phyloP scores from a whole-genome alignment of 495 filamentous ascomycete genomes.

The Ramalina intermedia region DNA sequence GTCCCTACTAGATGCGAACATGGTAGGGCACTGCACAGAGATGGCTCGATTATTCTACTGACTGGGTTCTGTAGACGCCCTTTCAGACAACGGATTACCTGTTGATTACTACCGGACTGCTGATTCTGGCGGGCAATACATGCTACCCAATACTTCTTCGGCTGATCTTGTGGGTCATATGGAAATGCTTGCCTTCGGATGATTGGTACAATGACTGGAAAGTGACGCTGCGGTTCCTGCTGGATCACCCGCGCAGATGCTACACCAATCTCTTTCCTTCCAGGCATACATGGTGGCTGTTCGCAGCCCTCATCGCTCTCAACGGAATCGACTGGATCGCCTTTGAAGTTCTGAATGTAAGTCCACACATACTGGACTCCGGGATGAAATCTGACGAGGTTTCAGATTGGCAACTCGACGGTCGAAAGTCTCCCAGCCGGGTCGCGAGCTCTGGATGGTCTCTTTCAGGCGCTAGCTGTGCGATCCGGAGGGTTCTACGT shows the following conservation, averaged over 20 bases:
- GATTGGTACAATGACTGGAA: conserved; percentile 32
- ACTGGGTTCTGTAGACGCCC: conserved; percentile 20
- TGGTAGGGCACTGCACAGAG: conserved; percentile 26
- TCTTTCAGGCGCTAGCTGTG: conserved; percentile 76
- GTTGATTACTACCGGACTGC: conserved; percentile 55
- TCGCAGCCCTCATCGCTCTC: conserved; percentile 54
- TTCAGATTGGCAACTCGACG: conserved; percentile 46
- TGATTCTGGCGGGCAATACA: conserved; percentile 81
- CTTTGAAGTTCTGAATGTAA: conserved; percentile 59
- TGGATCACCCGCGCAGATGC: conserved; percentile 52
- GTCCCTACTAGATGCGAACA: conserved; percentile 70
- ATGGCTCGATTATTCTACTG: not conserved
- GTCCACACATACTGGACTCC: not conserved
- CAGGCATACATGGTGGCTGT: conserved; percentile 66
- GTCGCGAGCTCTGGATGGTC: conserved; percentile 55
- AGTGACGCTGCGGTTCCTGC: conserved; percentile 63
- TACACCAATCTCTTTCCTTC: conserved; percentile 76
- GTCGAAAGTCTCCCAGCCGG: conserved; percentile 41
- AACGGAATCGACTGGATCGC: conserved; percentile 72
- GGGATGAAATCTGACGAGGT: not conserved
- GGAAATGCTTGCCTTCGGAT: conserved; percentile 29
- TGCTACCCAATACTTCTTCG: conserved; percentile 64
- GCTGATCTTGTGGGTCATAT: conserved; percentile 56
- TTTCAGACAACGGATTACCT: conserved; percentile 54
- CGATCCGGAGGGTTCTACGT: conserved; percentile 77